Evolutionary conservation across 2,329 filamentous ascomycete species (phyloP).

Genomic region (Rugonectria rugulosa): DNA sequence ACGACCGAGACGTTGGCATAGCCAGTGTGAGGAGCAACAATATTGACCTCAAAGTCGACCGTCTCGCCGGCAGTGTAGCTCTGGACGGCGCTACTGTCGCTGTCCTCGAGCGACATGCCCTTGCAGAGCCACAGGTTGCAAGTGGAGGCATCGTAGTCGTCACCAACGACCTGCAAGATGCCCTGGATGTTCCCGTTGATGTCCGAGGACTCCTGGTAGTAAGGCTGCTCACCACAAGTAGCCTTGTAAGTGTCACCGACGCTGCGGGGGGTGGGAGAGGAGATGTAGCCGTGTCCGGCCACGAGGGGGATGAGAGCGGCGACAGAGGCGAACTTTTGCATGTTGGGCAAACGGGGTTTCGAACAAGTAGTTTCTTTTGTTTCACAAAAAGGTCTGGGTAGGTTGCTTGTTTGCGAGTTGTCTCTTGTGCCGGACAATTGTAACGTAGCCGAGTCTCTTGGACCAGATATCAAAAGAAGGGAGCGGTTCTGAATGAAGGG

Average conservation of each 20-base stretch:
- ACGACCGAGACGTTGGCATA: conserved; percentile 65
- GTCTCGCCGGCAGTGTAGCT: conserved; percentile 52
- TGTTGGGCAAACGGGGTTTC: conserved; percentile 23
- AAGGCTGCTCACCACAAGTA: conserved; percentile 53
- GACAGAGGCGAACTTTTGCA: conserved; percentile 36
- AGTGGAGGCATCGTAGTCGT: conserved; percentile 31
- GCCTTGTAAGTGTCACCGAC: conserved; percentile 52
- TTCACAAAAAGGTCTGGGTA: neutral
- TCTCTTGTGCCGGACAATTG: no score
- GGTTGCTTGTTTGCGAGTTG: neutral
- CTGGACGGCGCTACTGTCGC: conserved; percentile 49
- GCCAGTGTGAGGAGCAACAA: conserved; percentile 55
- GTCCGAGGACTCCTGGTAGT: conserved; percentile 42
- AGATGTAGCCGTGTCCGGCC: conserved; percentile 54
- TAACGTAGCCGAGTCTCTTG: conserved; percentile 33
- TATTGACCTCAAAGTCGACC: conserved; percentile 49
- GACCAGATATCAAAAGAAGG: conserved; percentile 38
- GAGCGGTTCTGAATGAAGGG: conserved; percentile 28
- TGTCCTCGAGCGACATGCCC: conserved; percentile 56
- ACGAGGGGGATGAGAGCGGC: conserved; percentile 41
- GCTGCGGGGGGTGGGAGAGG: conserved; percentile 49
- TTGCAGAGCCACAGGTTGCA: conserved; percentile 57
- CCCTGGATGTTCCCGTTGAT: conserved; percentile 50
- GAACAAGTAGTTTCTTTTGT: conserved; percentile 12
- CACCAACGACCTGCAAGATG: conserved; percentile 43